Evolutionary conservation across 1,284 basidiomycete species (phyloP).

Genomic region (Leccinum solheimii): DNA sequence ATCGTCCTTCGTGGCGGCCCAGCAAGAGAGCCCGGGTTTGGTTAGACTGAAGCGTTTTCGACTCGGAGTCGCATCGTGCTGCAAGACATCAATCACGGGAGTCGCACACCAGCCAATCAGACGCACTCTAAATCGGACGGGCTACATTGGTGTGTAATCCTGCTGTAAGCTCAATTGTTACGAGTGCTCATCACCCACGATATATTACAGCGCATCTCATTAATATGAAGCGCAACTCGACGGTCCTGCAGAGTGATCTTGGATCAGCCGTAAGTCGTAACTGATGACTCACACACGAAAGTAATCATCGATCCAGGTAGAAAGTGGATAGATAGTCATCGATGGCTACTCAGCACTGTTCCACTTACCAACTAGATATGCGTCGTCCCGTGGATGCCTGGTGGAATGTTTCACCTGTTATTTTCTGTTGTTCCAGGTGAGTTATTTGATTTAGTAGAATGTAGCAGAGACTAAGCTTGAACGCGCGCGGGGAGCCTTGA

Average conservation of each 20-base stretch:
- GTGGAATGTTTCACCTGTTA: background rate
- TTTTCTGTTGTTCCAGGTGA: background rate
- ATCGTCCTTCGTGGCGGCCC: background rate
- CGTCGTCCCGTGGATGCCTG: background rate
- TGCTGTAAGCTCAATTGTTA: background rate
- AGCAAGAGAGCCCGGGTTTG: background rate
- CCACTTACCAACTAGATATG: background rate
- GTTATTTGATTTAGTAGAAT: background rate
- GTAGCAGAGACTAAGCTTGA: background rate
- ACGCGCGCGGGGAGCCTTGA: background rate
- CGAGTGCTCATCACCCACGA: background rate
- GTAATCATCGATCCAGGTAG: background rate
- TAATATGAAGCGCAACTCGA: background rate
- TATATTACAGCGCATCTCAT: background rate
- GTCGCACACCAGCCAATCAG: background rate
- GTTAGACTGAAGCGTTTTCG: background rate
- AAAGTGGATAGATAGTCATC: background rate
- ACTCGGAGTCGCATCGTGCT: background rate
- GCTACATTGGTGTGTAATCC: background rate
- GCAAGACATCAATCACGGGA: background rate
- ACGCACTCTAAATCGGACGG: background rate
- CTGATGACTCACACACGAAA: background rate
- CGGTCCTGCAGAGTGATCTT: background rate
- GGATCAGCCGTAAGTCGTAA: background rate
- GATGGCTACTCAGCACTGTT: background rate